Base-by-base conservation (phyloP, 768 basidiomycete genomes). In the Terana coerulea region DNA sequence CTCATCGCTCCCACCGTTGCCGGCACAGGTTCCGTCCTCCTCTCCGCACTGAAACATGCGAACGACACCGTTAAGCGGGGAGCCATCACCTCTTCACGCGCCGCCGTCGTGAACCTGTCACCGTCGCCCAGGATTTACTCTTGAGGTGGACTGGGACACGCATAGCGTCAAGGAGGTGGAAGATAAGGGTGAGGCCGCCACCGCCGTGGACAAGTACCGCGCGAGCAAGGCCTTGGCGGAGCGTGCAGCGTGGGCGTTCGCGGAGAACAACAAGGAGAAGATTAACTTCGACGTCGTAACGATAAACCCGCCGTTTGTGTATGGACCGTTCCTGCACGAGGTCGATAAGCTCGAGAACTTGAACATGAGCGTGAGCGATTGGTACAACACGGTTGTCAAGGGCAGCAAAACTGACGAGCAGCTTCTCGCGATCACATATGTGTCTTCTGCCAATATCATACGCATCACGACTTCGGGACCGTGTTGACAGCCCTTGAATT, bases 1-100 rank as follows among this genome's bases (percentile, higher is more conserved):
- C 56, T 88, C 30, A 80, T 88, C 53, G 67, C 64, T 15, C 90
- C 90, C 3, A 88, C 88, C 22, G 77, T 90, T 4, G 69, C 80
- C 2, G 88, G 89, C 1, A 90, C 88, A 0, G 56, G 78, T 0
- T 74, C 79, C 3, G 72, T 91, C 9, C 68, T 91, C 24, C 68
- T 78, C 53, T 80, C 80, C 33, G 75, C 79, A 7, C 60, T 78
- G 45, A 83, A 80, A 62, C 54, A 66, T 62, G 64, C 40, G 4
- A 37, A 39, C 36, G 49, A 36, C 9, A 49, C 56, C 8, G 65
- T 88, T 51, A 77, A 82, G 64, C 77, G 86, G 19, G 65, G 87
- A 10, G 75, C 87, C 11, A 62, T 86, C 53, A 83, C 82, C 0
- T 80, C 80, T 0, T 86, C 84, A 0, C 66, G 69, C 35, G 80